A percentile compares a stretch with the other conserved stretches of the same genome.
Conservation (phyloP, 2,329 filamentous ascomycete genomes). For the Gaeumannomyces sp. region DNA sequence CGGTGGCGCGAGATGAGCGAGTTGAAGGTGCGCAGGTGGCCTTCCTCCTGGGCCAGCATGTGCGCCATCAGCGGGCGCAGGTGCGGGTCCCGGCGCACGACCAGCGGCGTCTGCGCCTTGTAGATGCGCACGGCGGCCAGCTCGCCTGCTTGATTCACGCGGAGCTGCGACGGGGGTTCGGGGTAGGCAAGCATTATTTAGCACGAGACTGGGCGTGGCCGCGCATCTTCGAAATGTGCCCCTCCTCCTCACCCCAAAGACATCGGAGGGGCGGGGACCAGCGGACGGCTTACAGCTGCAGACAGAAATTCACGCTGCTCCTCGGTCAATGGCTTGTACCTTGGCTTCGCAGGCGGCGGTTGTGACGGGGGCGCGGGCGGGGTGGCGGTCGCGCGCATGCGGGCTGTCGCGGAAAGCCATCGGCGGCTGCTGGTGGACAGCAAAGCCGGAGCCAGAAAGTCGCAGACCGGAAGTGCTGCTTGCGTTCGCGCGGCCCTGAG, state of each 20-base stretch:
- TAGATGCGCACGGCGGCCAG: conserved; percentile 96
- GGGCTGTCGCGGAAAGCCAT: conserved; percentile 20
- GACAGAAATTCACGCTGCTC: conserved; percentile 70
- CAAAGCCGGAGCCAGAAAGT: conserved; percentile 33
- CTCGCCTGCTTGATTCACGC: conserved; percentile 96
- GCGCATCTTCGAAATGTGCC: no score
- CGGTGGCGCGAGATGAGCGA: conserved; percentile 75
- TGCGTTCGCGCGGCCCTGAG: background rate
- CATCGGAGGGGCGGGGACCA: background rate
- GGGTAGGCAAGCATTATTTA: conserved; percentile 11
- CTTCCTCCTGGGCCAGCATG: conserved; percentile 96
- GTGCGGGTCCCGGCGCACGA: conserved; percentile 75
- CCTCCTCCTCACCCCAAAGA: no score
- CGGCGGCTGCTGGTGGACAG: conserved; percentile 16
- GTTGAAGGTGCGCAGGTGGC: conserved; percentile 84
- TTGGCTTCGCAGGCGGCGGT: conserved; percentile 24
- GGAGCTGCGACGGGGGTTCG: conserved; percentile 49
- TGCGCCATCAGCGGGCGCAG: conserved; percentile 88
- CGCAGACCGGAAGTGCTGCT: conserved; percentile 22
- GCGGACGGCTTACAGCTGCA: conserved; percentile 50
- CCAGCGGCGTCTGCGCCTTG: conserved; percentile 75
- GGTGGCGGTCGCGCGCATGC: conserved; percentile 10
- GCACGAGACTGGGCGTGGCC: conserved; percentile 1
- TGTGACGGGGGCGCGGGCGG: conserved; percentile 17
- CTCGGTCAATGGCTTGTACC: conserved; percentile 56